Base-by-base conservation (phyloP, 208 protist species). In the Crithidia bombi region DNA sequence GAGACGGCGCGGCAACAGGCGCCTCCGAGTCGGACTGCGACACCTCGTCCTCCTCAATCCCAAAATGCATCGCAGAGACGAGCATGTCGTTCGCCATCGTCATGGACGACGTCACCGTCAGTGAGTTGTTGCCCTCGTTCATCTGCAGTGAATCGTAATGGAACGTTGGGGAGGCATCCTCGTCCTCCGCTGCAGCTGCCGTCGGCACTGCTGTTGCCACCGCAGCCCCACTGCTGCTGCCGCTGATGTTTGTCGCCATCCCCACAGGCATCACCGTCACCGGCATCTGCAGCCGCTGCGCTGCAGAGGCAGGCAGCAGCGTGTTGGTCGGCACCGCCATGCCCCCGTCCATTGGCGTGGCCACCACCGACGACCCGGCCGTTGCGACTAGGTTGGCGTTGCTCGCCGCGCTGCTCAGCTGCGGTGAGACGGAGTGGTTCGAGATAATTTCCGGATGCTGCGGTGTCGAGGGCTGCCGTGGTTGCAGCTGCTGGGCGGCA, bases 341-440 rank as follows among this genome's bases (percentile, higher is more conserved):
- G 14, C 19, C 50, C 4, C 39, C 49, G 5, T 61, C 33, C 57
- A 50, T 61, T 36, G 47, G 51, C 17, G 54, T 65, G 12, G 62
- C 35, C 17, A 46, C 35, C 26, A 25, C 59, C 7, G 57, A 52
- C 19, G 73, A 61, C 19, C 52, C 58, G 25, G 54, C 30, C 5
- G 47, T 65, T 14, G n/a, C 26, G 17, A 33, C n/a, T 10, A 47
- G 28, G 28, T 77, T 63, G 30, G 30, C 26, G 36, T 56, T 62
- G 35, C 57, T 61, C 5, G 50, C 65, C n/a, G 51, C 14, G 64
- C 64, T 62, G 38, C 56, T 66, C 17, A 69, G 36, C 47, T 71
- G 64, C 46, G 55, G 57, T 0, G 71, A 70, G 30, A 66, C 46
- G 32, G 55, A 65, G 35, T 70, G 63, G 14, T 11, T 21, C 14